Conservation (phyloP, 345 rosid species). For the Gossypium mustelinum region DNA sequence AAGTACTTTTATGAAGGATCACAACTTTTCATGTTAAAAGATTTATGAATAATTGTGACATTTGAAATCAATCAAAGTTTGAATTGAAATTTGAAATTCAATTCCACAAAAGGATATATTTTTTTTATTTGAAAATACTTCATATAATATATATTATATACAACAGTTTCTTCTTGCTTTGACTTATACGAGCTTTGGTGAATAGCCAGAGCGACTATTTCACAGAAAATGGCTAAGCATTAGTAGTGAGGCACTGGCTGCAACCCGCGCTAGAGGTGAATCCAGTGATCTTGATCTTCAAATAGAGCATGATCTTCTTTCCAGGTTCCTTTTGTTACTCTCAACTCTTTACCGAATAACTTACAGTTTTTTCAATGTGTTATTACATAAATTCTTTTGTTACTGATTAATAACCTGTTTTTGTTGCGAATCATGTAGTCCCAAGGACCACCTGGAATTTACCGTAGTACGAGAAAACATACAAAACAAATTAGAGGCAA, state of each 20-base stretch:
- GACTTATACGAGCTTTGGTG: conserved; percentile 43
- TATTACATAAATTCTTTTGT: neutral
- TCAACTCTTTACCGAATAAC: neutral
- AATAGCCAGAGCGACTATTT: conserved; percentile 96
- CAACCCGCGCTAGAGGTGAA: conserved; percentile 79
- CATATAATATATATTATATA: too few species aligned
- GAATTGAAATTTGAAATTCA: too few species aligned
- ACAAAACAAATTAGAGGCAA: conserved; percentile 65
- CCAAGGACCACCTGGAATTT: conserved; percentile 83
- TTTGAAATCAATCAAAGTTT: too few species aligned
- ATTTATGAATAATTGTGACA: too few species aligned
- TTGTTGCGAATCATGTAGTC: conserved; percentile 37
- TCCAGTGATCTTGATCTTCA: conserved; percentile 59
- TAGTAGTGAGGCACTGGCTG: conserved; percentile 85
- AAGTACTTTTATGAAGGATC: too few species aligned
- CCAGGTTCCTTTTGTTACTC: conserved; percentile 43
- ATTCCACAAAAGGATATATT: too few species aligned
- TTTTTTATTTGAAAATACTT: too few species aligned
- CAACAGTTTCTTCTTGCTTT: conserved; percentile 17
- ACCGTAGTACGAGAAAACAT: conserved; percentile 80
- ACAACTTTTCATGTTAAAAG: too few species aligned
- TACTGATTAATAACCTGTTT: neutral
- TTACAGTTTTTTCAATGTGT: neutral
- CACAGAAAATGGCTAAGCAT: conserved; percentile 63
- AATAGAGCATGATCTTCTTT: conserved; percentile 69